Evolutionary conservation across 139 green algal species (phyloP).

Genomic region (Chlamydomonas sp.): DNA sequence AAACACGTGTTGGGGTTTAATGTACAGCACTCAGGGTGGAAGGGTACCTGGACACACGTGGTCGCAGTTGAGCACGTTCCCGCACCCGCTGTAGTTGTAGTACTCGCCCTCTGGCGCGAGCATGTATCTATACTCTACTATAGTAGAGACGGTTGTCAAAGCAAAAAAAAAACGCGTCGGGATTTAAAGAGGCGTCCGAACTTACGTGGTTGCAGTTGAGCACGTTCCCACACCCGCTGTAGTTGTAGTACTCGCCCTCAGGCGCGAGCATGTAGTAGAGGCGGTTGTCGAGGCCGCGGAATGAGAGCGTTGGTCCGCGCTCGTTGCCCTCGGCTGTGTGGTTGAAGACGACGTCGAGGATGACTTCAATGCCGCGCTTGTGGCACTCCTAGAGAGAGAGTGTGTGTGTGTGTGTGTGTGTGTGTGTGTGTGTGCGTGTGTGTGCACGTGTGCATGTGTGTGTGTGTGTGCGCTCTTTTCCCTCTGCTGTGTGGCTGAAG

Average conservation of each 20-base stretch:
- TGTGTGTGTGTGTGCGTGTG: conserved; percentile 1
- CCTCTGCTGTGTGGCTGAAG: too few relatives aligned
- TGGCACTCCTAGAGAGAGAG: too few relatives aligned
- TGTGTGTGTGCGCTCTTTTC: too few relatives aligned
- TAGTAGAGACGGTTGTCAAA: too few relatives aligned
- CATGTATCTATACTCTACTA: too few relatives aligned
- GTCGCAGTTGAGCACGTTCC: conserved; percentile 99
- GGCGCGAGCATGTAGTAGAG: too few relatives aligned
- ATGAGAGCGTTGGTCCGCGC: conserved; percentile 75
- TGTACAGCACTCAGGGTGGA: too few relatives aligned
- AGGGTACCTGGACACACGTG: too few relatives aligned
- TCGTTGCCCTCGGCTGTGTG: conserved; percentile 97
- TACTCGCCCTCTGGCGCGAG: conserved; percentile 86
- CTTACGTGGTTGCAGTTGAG: conserved; percentile 99
- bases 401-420: too few relatives aligned
- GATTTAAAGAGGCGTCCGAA: too few relatives aligned
- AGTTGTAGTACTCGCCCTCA: conserved; percentile 97
- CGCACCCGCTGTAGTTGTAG: conserved; percentile 96
- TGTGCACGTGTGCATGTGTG: neutral
- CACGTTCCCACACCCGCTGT: conserved; percentile 97
- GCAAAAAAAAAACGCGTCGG: too few relatives aligned
- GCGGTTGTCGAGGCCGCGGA: conserved; percentile 92
- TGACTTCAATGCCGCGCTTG: conserved; percentile 93
- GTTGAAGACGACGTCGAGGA: conserved; percentile 98
- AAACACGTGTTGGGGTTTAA: too few relatives aligned